Conservation (phyloP, 495 filamentous ascomycete genomes). For the Neurospora africana region DNA sequence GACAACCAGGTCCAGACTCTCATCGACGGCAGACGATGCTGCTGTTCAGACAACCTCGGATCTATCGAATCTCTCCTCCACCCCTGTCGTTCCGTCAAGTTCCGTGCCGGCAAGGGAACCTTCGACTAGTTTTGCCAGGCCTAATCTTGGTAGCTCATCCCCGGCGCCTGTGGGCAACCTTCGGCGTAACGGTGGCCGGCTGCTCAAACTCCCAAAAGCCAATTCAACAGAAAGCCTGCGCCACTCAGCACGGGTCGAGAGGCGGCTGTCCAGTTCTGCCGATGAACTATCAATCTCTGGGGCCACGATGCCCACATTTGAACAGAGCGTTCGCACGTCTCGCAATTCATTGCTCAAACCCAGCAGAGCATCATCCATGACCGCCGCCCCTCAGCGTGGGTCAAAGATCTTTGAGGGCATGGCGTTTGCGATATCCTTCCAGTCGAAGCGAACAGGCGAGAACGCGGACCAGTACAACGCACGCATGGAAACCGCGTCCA, state of each 20-base stretch:
- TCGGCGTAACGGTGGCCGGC: slow-evolving; percentile 14
- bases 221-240: slow-evolving; percentile 14
- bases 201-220: slow-evolving; percentile 14
- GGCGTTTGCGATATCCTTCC: slow-evolving; percentile 71
- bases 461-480: slow-evolving; percentile 38
- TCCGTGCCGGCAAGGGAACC: slow-evolving; percentile 16
- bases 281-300: slow-evolving; percentile 29
- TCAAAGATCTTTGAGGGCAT: slow-evolving; percentile 55
- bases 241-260: slow-evolving; percentile 12
- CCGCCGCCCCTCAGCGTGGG: not conserved
- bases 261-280: slow-evolving; percentile 24
- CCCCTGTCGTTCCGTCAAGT: slow-evolving; percentile 23
- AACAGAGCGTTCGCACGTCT: slow-evolving; percentile 19
- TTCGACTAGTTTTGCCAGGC: not conserved
- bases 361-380: slow-evolving; percentile 2
- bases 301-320: slow-evolving; percentile 17
- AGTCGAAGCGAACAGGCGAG: slow-evolving; percentile 38
- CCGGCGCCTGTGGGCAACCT: slow-evolving; percentile 18
- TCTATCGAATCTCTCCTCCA: slow-evolving; percentile 18
- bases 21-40: not conserved
- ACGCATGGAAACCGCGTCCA: slow-evolving; percentile 33
- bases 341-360: slow-evolving; percentile 10
- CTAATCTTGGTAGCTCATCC: slow-evolving; percentile 16
- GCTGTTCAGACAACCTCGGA: not conserved
- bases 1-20: not conserved